Base-by-base conservation (phyloP, 2,329 filamentous ascomycete species). In the Scytalidium lignicola region DNA sequence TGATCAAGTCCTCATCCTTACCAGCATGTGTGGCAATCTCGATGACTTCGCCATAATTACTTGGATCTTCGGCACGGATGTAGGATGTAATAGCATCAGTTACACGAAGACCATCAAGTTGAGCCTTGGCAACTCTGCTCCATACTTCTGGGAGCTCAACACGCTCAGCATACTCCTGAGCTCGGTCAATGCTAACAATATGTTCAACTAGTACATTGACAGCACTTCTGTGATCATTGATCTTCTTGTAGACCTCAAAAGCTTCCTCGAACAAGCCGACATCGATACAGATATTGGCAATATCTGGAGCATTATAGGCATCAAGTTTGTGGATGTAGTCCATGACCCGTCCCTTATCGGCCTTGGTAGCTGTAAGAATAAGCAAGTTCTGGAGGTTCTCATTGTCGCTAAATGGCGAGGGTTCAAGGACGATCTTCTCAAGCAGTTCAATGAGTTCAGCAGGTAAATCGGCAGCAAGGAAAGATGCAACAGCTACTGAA, bases 361-460 rank as follows among this genome's bases (percentile, higher is more conserved):
- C 91, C 75, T 96, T 96, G 60, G 90, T 90, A 41, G 95, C 93
- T 21, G 93, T 99, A 63, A 97, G 85, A 76, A 99, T 89, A 53
- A 99, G 82, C 52, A 99, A 73, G 70, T 99, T 99, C 71, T 99
- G 95, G 50, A 99, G 77, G 67, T 89, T 96, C 63, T 90, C 82
- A 70, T 99, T 99, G 72, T 99, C 95, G 62, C 90, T 96, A 77
- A 99, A 99, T 4, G 89, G 89, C 3, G 92, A 95, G n/a, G 93
- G 95, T 75, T 99, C 93, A n/a, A 99, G 76, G 26, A 99, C 92
- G 58, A 99, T 99, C 83, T 97, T 99, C 77, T 99, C 95, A 17
- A 99, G 80, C 32, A 99, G 82, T 69, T 99, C 95, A 62, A 99
- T 97, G 46, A 99, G 80, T 74, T 99, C 93, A 3, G 85, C 84